These are phyloP conservation scores for Allodekkera sacchari DNA, from an alignment of 805 yeast genomes.

Conservation along the genomic window DNA sequence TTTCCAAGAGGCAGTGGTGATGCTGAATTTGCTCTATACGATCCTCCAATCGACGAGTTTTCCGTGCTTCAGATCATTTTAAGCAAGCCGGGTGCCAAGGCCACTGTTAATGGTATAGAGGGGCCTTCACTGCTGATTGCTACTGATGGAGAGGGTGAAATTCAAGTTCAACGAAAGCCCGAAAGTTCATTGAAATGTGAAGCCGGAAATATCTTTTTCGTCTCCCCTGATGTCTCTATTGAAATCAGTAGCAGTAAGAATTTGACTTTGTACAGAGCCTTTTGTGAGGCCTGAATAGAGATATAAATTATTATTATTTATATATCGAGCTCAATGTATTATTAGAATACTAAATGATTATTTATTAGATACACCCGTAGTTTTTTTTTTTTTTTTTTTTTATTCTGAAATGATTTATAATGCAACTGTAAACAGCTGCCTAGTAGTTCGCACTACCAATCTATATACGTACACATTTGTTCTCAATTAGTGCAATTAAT, in stretches of 20 bases:
- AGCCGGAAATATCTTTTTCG: conserved; percentile 76
- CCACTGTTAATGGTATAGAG: conserved; percentile 50
- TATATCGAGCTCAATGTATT: neutral
- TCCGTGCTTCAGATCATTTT: conserved; percentile 81
- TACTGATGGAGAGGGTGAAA: conserved; percentile 70
- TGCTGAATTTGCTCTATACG: conserved; percentile 61
- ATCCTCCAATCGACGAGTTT: conserved; percentile 97
- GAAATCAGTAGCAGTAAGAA: conserved; percentile 45
- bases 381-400: too few species aligned
- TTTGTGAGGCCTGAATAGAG: conserved; percentile 55
- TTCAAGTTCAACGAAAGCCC: conserved; percentile 36
- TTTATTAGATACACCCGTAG: too few species aligned
- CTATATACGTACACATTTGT: too few species aligned
- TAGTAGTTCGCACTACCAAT: too few species aligned
- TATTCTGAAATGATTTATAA: too few species aligned
- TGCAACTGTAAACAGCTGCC: too few species aligned
- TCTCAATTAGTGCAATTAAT: too few species aligned
- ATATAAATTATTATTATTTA: neutral
- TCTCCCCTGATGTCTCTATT: conserved; percentile 68
- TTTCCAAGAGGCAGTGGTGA: conserved; percentile 58
- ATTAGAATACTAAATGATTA: too few species aligned
- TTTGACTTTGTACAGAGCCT: conserved; percentile 85
- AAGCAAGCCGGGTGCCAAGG: conserved; percentile 37
- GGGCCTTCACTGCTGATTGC: conserved; percentile 88
- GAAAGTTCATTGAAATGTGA: conserved; percentile 37